Evolutionary conservation across 345 rosid genomes (phyloP), one percentile per base, ranked within the genome.

Genomic region (Psidium guajava): DNA sequence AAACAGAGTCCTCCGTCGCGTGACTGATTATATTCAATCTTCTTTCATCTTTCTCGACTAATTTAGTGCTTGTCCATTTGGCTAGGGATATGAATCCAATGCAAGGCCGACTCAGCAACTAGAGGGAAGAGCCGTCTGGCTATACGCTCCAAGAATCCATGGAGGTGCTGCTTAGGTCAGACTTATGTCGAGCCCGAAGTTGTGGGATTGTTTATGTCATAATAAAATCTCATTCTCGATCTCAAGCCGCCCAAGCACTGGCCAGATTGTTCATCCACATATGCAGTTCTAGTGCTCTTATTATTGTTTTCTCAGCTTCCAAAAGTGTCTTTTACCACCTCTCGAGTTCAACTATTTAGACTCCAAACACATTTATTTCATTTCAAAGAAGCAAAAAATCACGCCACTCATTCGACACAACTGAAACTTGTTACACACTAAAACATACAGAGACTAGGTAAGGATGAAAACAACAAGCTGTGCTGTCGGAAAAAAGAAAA

Each of bases 91-190:
- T 86, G 91, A 91, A 86, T 69, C 82, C 83, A 93, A 95, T 88
- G 91, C 99, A 77, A 96, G 98, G 86, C 98, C 97, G 3, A 83
- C 83, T 73, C 98, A 94, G 82, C 75, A 82, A 52, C n/a, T 82
- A 58, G 49, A 90, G 55, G 91, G 89, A 83, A 94, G 97, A 88
- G 6, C 90, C 11, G 50, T 92, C 83, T 89, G 83, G 86, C 50
- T 87, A 13, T 92, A 92, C 75, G 82, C 84, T 54, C 93, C 93
- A 32, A 32, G 12, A 32, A 21, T 7, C 47, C 2, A 69, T 4
- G 24, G 47, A 32, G 77, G 47, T 8, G 24, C 77, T 32, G 47
- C 24, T 69, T 32, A 69, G 44, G 47, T 69, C 77, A 32, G 40
- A 54, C 57, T 8, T 54, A 20, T 3, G 57, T 21, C 10, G 24